These are phyloP conservation scores for Nitzschia sp. DNA, from an alignment of 108 stramenopile species.

Conservation along the genomic window DNA sequence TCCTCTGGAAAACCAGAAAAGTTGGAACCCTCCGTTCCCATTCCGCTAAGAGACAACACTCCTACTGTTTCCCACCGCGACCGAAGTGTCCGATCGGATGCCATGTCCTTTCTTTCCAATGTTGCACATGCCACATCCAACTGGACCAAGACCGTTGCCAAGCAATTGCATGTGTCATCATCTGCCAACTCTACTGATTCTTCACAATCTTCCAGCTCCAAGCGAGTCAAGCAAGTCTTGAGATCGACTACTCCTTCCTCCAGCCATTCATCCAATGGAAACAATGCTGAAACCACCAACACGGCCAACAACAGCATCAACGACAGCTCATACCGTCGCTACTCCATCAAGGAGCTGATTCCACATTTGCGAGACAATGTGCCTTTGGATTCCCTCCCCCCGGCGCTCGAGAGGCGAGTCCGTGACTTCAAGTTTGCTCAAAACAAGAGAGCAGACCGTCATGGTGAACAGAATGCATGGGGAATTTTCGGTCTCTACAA, in stretches of 20 bases:
- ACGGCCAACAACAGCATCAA: background rate
- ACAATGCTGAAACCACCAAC: background rate
- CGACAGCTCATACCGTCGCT: background rate
- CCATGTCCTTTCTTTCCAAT: too few species aligned
- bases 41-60: too few species aligned
- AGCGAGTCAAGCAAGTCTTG: too few species aligned
- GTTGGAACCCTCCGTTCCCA: too few species aligned
- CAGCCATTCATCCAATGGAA: too few species aligned
- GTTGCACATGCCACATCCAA: too few species aligned
- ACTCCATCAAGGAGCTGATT: slow-evolving; percentile 34
- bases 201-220: too few species aligned
- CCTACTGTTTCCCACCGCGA: too few species aligned
- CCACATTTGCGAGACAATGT: slow-evolving; percentile 56
- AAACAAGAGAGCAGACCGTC: slow-evolving; percentile 68
- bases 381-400: slow-evolving; percentile 36
- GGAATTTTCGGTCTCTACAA: slow-evolving; percentile 82
- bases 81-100: too few species aligned
- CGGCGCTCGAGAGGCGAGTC: slow-evolving; percentile 57
- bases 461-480: slow-evolving; percentile 63
- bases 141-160: background rate
- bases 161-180: background rate
- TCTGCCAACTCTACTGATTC: too few species aligned
- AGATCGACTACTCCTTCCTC: too few species aligned
- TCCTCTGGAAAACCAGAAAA: too few species aligned
- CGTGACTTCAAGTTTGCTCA: slow-evolving; percentile 85